A percentile compares a stretch with the other conserved stretches of the same genome.
These are phyloP conservation scores for Microbotryum lychnidis-dioicae DNA, from an alignment of 1,284 basidiomycete species.

Conservation along the genomic window DNA sequence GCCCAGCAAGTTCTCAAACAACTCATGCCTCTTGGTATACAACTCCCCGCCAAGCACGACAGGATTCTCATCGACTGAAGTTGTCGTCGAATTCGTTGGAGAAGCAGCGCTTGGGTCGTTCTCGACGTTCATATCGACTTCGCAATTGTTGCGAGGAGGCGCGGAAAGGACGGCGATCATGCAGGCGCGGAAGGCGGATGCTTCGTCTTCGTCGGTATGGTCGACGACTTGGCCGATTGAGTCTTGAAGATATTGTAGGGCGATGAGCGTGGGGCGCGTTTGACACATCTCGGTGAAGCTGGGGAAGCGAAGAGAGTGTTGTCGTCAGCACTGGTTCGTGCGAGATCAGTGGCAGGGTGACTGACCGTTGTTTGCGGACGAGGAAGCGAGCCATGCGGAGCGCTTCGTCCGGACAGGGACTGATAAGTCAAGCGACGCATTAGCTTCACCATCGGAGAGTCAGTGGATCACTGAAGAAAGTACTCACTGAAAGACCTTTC, in stretches of 20 bases:
- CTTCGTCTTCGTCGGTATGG: constrained; percentile 36
- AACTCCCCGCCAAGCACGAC: not conserved
- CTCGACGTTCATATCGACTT: constrained; percentile 3
- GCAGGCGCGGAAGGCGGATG: constrained; percentile 36
- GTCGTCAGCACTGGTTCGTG: not conserved
- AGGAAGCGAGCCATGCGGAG: constrained; percentile 38
- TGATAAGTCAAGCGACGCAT: not conserved
- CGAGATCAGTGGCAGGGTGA: not conserved
- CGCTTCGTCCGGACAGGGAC: constrained; percentile 37
- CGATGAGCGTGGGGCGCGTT: constrained; percentile 33
- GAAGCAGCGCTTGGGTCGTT: not conserved
- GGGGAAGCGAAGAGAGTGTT: not conserved
- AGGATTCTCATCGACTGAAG: not conserved
- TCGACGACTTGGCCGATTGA: constrained; percentile 38
- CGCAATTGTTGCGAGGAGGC: constrained; percentile 17
- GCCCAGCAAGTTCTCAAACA: constrained; percentile 36
- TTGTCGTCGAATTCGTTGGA: not conserved
- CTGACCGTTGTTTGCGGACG: constrained; percentile 37
- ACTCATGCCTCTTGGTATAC: constrained; percentile 32
- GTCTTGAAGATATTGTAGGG: constrained; percentile 40
- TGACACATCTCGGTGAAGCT: constrained; percentile 34
- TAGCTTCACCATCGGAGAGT: not conserved
- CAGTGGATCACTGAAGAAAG: not conserved
- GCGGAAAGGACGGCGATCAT: constrained; percentile 37
- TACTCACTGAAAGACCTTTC: constrained; percentile 34